Base-by-base conservation (phyloP, 352 stramenopile species). In the Globisporangium orthogonon region DNA sequence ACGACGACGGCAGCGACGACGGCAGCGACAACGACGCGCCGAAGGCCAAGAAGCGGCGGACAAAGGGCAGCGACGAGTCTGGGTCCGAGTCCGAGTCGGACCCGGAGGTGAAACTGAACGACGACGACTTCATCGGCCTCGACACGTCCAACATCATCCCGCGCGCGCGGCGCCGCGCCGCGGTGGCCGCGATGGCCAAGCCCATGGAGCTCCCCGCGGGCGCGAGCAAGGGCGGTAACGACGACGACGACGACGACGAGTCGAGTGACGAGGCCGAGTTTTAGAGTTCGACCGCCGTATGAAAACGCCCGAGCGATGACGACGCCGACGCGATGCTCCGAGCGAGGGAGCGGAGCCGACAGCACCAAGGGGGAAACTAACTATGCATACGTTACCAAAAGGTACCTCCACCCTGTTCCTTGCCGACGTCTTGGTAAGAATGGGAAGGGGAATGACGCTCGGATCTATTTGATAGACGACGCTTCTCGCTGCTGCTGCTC, bases 131-230 rank as follows among this genome's bases (percentile, higher is more conserved):
- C 10, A 71, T 92, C 33, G 84, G 78, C 14, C 71, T 94, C 44
- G 84, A 94, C 66, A 87, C 84, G 64, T 77, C 78, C 54, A 92
- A 92, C 66, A 94, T 94, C 61, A 94, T 94, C 61, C 84, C 84
- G 18, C 82, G 84, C 40, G 70, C 84, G 10, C 70, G 72, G 41
- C 84, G 84, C 57, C 82, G 84, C 43, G 84, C 82, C 0, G 84
- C 84, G 1, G 78, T 83, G 28, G 84, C 82, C 15, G 80, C 84
- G 33, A 82, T 84, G 76, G 73, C 82, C 4, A 67, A 83, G 35
- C 76, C 78, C 0, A 77, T 83, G 53, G 76, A 91, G 52, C 75
- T 88, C 56, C 71, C 73, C 44, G 58, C 69, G 5, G 66, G 62
- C 3, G 50, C 58, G 3, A 69, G 44, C 10, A 60, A 61, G 23